Conservation (phyloP, 495 filamentous ascomycete genomes). For the Aspergillus bertholletiae region DNA sequence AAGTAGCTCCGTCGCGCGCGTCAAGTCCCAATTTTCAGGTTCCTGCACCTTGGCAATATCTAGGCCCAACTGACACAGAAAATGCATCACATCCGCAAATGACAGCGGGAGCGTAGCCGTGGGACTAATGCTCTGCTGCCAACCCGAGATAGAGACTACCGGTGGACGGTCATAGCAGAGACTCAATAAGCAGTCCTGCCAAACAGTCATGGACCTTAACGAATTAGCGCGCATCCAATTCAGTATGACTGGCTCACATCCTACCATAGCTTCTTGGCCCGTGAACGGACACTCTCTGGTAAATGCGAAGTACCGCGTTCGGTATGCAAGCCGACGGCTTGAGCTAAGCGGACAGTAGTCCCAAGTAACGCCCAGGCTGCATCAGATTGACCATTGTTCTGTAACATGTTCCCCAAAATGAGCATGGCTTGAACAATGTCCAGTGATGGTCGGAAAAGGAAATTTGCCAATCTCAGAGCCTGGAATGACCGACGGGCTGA, state of each 20-base stretch:
- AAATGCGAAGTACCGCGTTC: constrained; percentile 21
- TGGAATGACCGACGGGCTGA: constrained; percentile 33
- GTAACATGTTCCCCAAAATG: constrained; percentile 45
- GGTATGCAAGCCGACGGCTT: constrained; percentile 41
- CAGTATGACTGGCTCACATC: background rate
- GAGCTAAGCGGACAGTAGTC: constrained; percentile 41
- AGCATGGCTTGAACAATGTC: constrained; percentile 41
- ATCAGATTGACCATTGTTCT: constrained; percentile 47
- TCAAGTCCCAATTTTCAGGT: constrained; percentile 1
- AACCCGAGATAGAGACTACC: constrained; percentile 25
- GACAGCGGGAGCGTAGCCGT: constrained; percentile 16
- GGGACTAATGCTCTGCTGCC: constrained; percentile 12
- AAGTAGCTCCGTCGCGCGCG: constrained; percentile 18
- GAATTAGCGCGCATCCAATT: background rate
- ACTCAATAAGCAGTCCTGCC: constrained; percentile 36
- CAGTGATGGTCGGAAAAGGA: constrained; percentile 42
- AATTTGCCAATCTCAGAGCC: constrained; percentile 42
- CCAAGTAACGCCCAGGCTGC: constrained; percentile 47
- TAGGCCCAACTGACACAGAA: constrained; percentile 24
- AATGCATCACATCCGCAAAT: constrained; percentile 29
- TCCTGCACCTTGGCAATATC: constrained; percentile 20
- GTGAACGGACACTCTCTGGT: constrained; percentile 23
- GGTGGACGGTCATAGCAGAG: constrained; percentile 34
- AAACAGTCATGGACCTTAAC: constrained; percentile 28
- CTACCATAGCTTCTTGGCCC: constrained; percentile 28